Evolutionary conservation across 768 basidiomycete genomes (phyloP).

Genomic region (Xanthoconium purpureum): DNA sequence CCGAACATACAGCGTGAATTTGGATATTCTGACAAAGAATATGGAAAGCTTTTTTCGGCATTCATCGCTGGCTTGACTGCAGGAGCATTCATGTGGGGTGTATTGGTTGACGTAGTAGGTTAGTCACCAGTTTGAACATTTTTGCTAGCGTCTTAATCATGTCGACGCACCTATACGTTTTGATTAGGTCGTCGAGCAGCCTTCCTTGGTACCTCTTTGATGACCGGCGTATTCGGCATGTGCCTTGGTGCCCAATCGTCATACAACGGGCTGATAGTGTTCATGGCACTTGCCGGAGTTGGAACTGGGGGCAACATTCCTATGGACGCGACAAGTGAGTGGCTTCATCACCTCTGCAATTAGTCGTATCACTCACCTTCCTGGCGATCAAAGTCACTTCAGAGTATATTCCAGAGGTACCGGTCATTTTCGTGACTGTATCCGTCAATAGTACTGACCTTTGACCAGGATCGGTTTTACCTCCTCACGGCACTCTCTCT

Average conservation of each 20-base stretch:
- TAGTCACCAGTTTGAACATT: neutral
- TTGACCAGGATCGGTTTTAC: slow-evolving; percentile 10
- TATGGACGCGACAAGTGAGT: slow-evolving; percentile 15
- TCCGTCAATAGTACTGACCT: neutral
- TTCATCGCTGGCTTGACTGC: slow-evolving; percentile 1
- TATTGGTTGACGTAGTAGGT: slow-evolving; percentile 19
- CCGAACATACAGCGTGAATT: slow-evolving; percentile 13
- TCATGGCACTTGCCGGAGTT: slow-evolving; percentile 10
- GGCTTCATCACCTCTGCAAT: too few species aligned
- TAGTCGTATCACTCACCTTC: neutral
- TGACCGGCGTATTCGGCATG: slow-evolving; percentile 13
- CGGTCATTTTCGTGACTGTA: too few species aligned
- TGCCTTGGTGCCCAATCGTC: slow-evolving; percentile 12
- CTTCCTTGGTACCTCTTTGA: slow-evolving; percentile 14
- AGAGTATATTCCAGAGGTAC: slow-evolving; percentile 17
- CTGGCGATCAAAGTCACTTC: neutral
- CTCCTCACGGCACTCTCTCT: slow-evolving; percentile 13
- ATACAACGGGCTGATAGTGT: slow-evolving; percentile 8
- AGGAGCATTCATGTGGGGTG: slow-evolving; percentile 13
- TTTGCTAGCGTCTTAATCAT: neutral
- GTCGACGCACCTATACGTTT: neutral
- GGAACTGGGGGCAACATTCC: slow-evolving; percentile 16
- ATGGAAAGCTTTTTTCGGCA: slow-evolving; percentile 1
- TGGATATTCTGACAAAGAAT: slow-evolving; percentile 17
- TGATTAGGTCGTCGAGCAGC: slow-evolving; percentile 13